Evolutionary conservation across 306 rosid species (phyloP).

Genomic region (Rosa multiflora): DNA sequence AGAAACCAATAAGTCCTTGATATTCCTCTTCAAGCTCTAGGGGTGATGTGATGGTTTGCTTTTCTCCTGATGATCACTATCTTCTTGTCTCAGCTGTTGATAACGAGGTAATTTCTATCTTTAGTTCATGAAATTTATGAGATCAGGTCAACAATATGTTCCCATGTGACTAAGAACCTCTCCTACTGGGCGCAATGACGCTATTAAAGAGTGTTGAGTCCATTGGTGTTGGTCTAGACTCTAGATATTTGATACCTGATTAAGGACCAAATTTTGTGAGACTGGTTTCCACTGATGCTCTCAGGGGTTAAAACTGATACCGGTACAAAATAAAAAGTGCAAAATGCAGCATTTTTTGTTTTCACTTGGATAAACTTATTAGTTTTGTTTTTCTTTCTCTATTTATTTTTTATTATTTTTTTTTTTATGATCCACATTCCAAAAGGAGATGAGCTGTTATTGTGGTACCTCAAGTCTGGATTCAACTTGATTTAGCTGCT

Average conservation of each 20-base stretch:
- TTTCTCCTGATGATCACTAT: constrained; percentile 88
- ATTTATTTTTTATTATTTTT: not conserved
- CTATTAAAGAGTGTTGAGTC: not conserved
- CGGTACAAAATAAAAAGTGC: not conserved
- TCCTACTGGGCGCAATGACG: not conserved
- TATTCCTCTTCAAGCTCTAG: constrained; percentile 71
- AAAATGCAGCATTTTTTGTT: constrained; percentile 1
- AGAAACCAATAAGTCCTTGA: constrained; percentile 63
- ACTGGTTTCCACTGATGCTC: not conserved
- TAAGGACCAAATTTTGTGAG: not conserved
- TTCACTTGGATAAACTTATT: not conserved
- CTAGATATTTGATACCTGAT: not conserved
- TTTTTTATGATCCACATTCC: not conserved
- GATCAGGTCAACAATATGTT: not conserved
- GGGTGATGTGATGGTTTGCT: constrained; percentile 92
- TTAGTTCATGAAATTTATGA: constrained; percentile 3
- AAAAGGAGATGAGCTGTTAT: not conserved
- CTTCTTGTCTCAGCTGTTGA: constrained; percentile 82
- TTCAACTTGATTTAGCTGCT: not conserved
- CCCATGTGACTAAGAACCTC: not conserved
- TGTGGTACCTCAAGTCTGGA: not conserved
- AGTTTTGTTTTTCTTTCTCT: not conserved
- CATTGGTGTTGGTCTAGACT: not conserved
- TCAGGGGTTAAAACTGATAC: not conserved
- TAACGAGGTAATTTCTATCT: constrained; percentile 57